Evolutionary conservation across 1,284 basidiomycete species (phyloP).

Genomic region (Phellopilus nigrolimitatus): DNA sequence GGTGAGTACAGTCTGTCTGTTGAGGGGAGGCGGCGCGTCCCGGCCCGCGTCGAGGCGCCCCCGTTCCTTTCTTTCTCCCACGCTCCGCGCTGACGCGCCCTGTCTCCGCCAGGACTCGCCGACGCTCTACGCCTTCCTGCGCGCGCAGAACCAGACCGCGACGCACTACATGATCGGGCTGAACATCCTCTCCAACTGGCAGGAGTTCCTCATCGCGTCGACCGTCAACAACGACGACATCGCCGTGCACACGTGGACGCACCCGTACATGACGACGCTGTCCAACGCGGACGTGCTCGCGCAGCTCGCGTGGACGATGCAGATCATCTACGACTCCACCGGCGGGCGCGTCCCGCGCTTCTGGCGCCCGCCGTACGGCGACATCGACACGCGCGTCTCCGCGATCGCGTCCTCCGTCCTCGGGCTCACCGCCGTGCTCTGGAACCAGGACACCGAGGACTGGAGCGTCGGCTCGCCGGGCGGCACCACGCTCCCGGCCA

Average conservation of each 20-base stretch:
- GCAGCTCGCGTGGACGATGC: slow-evolving; percentile 81
- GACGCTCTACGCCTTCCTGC: too few species aligned
- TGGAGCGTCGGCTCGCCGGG: slow-evolving; percentile 63
- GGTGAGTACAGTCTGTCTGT: slow-evolving; percentile 33
- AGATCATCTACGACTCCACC: too few species aligned
- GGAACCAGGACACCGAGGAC: too few species aligned
- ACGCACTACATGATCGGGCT: slow-evolving; percentile 84
- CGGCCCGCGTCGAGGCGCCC: too few species aligned
- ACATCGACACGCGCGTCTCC: too few species aligned
- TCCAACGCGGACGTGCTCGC: slow-evolving; percentile 66
- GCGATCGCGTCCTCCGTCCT: too few species aligned
- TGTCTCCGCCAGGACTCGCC: slow-evolving; percentile 29
- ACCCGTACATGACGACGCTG: slow-evolving; percentile 77
- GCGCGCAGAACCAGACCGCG: slow-evolving; percentile 54
- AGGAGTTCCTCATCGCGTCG: slow-evolving; percentile 50
- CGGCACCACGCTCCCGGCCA: slow-evolving; percentile 36
- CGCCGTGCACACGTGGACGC: slow-evolving; percentile 74
- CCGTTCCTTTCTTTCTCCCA: too few species aligned
- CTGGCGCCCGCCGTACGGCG: too few species aligned
- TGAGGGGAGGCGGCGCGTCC: background rate
- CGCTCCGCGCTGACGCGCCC: too few species aligned
- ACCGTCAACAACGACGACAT: slow-evolving; percentile 34
- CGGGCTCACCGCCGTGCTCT: too few species aligned
- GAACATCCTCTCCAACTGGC: slow-evolving; percentile 57
- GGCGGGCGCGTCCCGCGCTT: too few species aligned